Evolutionary conservation across 1,284 basidiomycete species (phyloP).

Genomic region (Takashimella koratensis): DNA sequence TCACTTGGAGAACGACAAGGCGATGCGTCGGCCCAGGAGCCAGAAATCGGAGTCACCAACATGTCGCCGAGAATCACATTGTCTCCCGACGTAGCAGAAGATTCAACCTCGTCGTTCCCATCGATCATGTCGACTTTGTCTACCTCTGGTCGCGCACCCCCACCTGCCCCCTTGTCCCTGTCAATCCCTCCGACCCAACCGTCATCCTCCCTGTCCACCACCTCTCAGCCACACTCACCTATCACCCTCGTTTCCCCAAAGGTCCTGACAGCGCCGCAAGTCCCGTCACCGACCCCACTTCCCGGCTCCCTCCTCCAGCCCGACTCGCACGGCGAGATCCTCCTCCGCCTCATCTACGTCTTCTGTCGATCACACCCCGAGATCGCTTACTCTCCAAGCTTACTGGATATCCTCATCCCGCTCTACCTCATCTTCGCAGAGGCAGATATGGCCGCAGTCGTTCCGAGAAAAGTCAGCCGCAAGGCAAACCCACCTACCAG

Average conservation of each 20-base stretch:
- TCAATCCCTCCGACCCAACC: conserved; percentile 8
- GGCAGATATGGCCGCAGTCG: conserved; percentile 1
- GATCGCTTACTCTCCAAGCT: conserved; percentile 37
- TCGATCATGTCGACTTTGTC: conserved; percentile 5
- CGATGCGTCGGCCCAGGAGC: neutral
- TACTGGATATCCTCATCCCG: conserved; percentile 42
- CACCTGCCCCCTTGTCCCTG: conserved; percentile 18
- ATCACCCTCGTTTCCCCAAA: conserved; percentile 39
- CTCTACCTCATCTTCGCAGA: conserved; percentile 43
- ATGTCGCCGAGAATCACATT: conserved; percentile 30
- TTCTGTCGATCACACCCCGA: conserved; percentile 40
- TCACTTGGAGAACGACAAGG: neutral
- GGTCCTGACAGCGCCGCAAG: conserved; percentile 11
- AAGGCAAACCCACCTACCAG: neutral
- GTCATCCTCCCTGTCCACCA: neutral
- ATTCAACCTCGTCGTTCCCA: conserved; percentile 1
- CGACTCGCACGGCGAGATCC: conserved; percentile 43
- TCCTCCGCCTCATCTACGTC: conserved; percentile 46
- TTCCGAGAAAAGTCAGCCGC: neutral
- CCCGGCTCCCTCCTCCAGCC: conserved; percentile 25
- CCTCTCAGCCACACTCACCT: conserved; percentile 18
- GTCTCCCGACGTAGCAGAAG: conserved; percentile 14
- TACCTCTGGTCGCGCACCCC: neutral
- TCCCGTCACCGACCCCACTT: conserved; percentile 3
- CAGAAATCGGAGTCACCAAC: neutral